Evolutionary conservation across 75 land plant species (phyloP).

Genomic region (Cryptomeria japonica): DNA sequence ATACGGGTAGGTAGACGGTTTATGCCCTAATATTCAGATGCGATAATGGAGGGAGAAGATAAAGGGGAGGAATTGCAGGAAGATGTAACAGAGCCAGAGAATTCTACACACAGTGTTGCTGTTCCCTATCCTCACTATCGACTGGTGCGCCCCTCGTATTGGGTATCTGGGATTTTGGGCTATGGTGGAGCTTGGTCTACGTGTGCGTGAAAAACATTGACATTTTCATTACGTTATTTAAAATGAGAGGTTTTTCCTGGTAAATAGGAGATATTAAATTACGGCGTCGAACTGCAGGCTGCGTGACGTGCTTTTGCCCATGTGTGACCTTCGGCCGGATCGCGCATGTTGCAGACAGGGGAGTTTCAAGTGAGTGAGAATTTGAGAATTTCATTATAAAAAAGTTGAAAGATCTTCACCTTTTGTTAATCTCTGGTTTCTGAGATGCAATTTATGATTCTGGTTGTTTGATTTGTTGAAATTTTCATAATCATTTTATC

Average conservation of each 20-base stretch:
- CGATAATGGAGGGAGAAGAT: not conserved
- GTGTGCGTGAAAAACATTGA: not conserved
- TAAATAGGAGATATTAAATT: not conserved
- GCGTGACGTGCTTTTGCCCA: conserved; percentile 52
- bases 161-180: not conserved
- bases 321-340: conserved; percentile 57
- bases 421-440: not conserved
- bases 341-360: conserved; percentile 41
- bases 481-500: not conserved
- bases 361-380: conserved; percentile 29
- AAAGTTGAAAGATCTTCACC: no score
- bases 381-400: not conserved
- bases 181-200: not conserved
- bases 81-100: not conserved
- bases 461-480: no score
- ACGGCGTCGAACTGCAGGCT: conserved; percentile 11
- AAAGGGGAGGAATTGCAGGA: not conserved
- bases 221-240: not conserved
- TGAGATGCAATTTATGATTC: not conserved
- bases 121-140: not conserved
- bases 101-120: not conserved
- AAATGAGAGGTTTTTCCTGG: not conserved
- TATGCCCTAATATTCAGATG: no score
- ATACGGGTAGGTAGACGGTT: no score
- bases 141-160: conserved; percentile 4